Conservation (phyloP, 1,284 basidiomycete genomes). For the Puccinia sorghi region DNA sequence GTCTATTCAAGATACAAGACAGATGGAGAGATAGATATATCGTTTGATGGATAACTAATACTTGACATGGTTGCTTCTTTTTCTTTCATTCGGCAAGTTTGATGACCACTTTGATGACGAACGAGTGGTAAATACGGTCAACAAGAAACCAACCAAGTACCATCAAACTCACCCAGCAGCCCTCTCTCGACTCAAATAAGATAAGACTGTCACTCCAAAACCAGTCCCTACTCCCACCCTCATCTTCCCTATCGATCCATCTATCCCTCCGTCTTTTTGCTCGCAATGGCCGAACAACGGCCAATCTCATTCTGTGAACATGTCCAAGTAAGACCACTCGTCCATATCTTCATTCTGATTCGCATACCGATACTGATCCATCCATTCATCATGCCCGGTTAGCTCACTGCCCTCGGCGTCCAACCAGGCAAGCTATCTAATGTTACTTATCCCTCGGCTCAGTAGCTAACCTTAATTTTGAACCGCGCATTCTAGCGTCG, state of each 20-base stretch:
- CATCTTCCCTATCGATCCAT: background rate
- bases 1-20: background rate
- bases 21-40: background rate
- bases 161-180: background rate
- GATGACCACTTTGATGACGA: background rate
- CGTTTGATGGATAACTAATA: background rate
- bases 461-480: background rate
- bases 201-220: background rate
- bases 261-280: background rate
- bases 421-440: constrained; percentile 66
- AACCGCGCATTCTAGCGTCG: constrained; percentile 63
- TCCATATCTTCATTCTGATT: background rate
- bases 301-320: constrained; percentile 61
- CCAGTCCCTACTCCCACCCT: background rate
- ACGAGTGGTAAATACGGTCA: background rate
- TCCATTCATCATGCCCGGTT: constrained; percentile 56
- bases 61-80: background rate
- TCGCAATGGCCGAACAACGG: constrained; percentile 44
- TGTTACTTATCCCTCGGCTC: background rate
- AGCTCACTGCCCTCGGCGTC: constrained; percentile 93
- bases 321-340: constrained; percentile 58
- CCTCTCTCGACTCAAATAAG: background rate
- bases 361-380: background rate
- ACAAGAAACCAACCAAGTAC: background rate
- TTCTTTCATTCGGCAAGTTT: background rate